These are phyloP conservation scores for Globisporangium mamillatum DNA, from an alignment of 352 stramenopile genomes.

Conservation along the genomic window DNA sequence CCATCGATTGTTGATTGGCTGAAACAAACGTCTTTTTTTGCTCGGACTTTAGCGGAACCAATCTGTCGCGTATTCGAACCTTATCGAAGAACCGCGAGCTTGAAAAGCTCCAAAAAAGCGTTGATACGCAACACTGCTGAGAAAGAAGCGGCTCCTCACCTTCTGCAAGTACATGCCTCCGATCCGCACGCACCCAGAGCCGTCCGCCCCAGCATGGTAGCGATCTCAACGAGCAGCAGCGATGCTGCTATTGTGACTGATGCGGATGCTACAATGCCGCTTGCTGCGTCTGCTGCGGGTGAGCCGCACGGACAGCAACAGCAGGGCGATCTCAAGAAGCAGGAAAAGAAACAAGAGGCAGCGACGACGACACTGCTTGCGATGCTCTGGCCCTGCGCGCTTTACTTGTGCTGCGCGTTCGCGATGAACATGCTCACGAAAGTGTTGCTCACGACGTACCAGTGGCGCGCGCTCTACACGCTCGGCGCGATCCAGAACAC, in stretches of 20 bases:
- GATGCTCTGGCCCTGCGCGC: constrained; percentile 58
- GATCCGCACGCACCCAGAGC: neutral
- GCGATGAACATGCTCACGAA: constrained; percentile 81
- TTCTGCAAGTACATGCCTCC: neutral
- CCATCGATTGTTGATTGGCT: neutral
- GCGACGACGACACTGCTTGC: constrained; percentile 13
- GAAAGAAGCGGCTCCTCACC: neutral
- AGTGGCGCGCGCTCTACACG: constrained; percentile 58
- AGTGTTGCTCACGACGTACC: constrained; percentile 56
- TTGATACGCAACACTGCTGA: neutral
- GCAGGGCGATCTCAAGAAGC: neutral
- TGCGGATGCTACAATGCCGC: neutral
- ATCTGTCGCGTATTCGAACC: neutral
- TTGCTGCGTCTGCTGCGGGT: neutral
- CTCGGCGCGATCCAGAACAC: constrained; percentile 60
- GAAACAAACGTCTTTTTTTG: neutral
- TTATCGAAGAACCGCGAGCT: neutral
- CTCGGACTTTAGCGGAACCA: neutral
- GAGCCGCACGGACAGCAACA: neutral
- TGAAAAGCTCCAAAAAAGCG: neutral
- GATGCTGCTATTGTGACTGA: neutral
- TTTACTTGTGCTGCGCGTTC: constrained; percentile 68
- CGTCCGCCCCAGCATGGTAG: neutral
- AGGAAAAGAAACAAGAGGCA: neutral
- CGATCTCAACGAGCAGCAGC: neutral